Conservation (phyloP, 208 protist species). For the Phytomonas serpens region DNA sequence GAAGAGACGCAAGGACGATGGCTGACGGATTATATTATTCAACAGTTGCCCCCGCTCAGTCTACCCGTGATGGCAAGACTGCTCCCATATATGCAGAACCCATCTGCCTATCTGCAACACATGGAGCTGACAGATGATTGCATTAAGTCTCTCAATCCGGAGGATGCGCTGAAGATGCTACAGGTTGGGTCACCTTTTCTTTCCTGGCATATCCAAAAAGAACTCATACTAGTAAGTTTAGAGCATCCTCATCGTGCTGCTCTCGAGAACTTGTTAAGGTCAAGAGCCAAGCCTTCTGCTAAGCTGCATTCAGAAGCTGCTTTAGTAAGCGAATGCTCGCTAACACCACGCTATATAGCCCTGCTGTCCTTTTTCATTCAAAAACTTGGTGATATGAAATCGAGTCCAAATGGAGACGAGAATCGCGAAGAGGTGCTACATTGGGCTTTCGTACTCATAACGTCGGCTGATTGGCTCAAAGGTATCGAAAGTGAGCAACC, state of each 20-base stretch:
- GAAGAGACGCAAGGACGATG: not conserved
- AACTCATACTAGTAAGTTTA: not conserved
- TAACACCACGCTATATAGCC: not conserved
- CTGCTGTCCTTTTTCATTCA: not conserved
- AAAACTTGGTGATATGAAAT: not conserved
- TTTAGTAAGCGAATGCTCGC: not conserved
- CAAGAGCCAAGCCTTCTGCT: not conserved
- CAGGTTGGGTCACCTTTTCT: not conserved
- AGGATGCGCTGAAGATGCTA: not conserved
- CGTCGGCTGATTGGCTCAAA: not conserved
- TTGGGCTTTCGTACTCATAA: not conserved
- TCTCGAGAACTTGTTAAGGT: not conserved
- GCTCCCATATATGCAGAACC: not conserved
- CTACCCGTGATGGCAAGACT: conserved; percentile 5
- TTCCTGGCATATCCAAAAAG: not conserved
- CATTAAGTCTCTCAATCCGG: not conserved
- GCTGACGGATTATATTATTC: conserved; percentile 18
- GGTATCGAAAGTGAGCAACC: not conserved
- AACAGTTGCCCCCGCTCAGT: conserved; percentile 4
- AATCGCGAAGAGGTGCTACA: not conserved
- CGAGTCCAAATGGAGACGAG: not conserved
- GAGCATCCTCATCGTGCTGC: not conserved
- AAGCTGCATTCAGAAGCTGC: not conserved
- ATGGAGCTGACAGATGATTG: not conserved
- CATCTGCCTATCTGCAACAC: not conserved